Evolutionary conservation across 2,329 filamentous ascomycete genomes (phyloP).

Genomic region (Apiospora rasikravindrae): DNA sequence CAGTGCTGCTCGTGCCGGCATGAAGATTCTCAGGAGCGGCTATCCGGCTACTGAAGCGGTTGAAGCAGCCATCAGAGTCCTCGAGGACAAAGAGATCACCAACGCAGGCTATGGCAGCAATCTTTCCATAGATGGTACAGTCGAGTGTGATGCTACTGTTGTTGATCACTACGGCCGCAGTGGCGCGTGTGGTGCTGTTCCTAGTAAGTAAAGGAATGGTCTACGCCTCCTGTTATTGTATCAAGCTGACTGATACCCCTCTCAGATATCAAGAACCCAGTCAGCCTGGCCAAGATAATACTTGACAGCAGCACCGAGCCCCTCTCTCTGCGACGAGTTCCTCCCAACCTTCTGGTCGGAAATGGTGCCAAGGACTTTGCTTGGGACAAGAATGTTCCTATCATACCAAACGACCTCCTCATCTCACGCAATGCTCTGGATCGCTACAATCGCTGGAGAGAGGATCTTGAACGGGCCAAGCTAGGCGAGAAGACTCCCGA

Average conservation of each 20-base stretch:
- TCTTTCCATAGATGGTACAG: conserved; percentile 83
- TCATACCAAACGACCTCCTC: conserved; percentile 76
- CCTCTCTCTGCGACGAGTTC: conserved; percentile 85
- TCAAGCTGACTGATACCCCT: not conserved
- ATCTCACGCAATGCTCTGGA: conserved; percentile 81
- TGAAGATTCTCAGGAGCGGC: conserved; percentile 80
- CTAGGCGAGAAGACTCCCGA: conserved; percentile 41
- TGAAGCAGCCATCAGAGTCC: conserved; percentile 82
- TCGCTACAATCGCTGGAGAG: conserved; percentile 78
- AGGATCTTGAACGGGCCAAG: conserved; percentile 71
- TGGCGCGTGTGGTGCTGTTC: conserved; percentile 89
- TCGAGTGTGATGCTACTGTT: conserved; percentile 93
- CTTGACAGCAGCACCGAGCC: conserved; percentile 78
- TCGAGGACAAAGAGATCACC: conserved; percentile 95
- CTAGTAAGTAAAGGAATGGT: conserved; percentile 69
- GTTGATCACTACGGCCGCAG: conserved; percentile 91
- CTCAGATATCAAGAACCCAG: conserved; percentile 88
- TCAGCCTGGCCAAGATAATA: conserved; percentile 82
- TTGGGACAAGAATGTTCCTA: conserved; percentile 73
- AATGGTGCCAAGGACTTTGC: conserved; percentile 89
- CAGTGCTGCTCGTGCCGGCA: conserved; percentile 83
- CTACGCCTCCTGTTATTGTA: not conserved
- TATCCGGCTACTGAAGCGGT: conserved; percentile 85
- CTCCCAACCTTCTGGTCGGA: conserved; percentile 89
- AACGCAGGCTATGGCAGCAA: conserved; percentile 98